Percentiles rank a stretch among this genome's conserved stretches.
These are phyloP conservation scores for Pyrenula aspistea DNA, from an alignment of 495 filamentous ascomycete species.

Conservation along the genomic window DNA sequence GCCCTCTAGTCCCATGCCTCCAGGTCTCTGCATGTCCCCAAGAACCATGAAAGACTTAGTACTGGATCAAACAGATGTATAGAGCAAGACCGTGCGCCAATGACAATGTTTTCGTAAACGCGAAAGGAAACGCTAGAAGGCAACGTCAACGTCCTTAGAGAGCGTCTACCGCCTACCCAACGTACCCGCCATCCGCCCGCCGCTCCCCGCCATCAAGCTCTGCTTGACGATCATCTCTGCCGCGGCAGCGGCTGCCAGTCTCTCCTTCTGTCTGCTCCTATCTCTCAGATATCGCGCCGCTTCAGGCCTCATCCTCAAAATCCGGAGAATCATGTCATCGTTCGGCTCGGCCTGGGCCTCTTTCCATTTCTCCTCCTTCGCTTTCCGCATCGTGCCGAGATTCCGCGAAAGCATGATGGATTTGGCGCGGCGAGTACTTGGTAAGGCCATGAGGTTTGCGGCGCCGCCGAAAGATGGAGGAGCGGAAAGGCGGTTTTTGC, in stretches of 20 bases:
- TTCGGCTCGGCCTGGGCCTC: constrained; percentile 94
- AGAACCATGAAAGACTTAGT: too few relatives aligned
- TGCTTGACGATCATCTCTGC: constrained; percentile 92
- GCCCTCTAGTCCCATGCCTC: too few relatives aligned
- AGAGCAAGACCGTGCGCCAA: too few relatives aligned
- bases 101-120: too few relatives aligned
- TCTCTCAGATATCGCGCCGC: constrained; percentile 84
- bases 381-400: constrained; percentile 87
- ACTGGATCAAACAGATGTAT: too few relatives aligned
- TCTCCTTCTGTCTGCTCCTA: constrained; percentile 84
- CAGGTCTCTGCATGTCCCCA: too few relatives aligned
- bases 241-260: constrained; percentile 76
- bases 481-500: constrained; percentile 59
- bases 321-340: constrained; percentile 96
- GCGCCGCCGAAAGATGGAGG: constrained; percentile 48
- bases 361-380: constrained; percentile 88
- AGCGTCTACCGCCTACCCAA: constrained; percentile 23
- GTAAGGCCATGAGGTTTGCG: constrained; percentile 56
- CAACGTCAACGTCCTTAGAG: too few relatives aligned
- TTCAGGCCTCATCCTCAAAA: constrained; percentile 91
- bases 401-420: constrained; percentile 92
- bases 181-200: constrained; percentile 50
- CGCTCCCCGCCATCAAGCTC: constrained; percentile 62
- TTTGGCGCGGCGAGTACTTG: constrained; percentile 69
- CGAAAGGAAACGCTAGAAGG: too few relatives aligned